These are phyloP conservation scores for Schrenkiella parvula DNA, from an alignment of 345 rosid genomes.

Conservation along the genomic window DNA sequence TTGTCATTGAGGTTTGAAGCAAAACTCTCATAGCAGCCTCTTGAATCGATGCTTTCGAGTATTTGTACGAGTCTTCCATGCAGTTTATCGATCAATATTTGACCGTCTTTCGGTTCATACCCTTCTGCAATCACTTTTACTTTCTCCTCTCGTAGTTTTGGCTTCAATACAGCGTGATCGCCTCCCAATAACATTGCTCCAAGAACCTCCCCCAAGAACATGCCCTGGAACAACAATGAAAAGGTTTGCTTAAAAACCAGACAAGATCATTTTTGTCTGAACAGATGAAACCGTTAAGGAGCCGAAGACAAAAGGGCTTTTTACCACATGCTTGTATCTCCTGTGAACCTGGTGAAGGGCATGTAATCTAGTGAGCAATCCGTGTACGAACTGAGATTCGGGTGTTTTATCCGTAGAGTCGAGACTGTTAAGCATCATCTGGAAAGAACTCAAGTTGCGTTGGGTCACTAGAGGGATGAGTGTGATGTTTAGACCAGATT, in stretches of 20 bases:
- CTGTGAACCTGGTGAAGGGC: constrained; percentile 40
- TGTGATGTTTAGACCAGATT: constrained; percentile 60
- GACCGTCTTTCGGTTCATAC: constrained; percentile 56
- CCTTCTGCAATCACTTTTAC: constrained; percentile 58
- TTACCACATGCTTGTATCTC: constrained; percentile 70
- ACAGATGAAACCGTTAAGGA: not conserved
- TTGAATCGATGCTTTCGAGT: constrained; percentile 41
- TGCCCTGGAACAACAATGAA: constrained; percentile 44
- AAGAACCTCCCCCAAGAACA: constrained; percentile 70
- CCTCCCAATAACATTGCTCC: constrained; percentile 60
- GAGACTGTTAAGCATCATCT: constrained; percentile 32
- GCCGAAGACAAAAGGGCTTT: not conserved
- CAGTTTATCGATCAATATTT: constrained; percentile 35
- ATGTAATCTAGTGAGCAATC: constrained; percentile 46
- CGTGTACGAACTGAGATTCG: constrained; percentile 48
- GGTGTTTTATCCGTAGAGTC: constrained; percentile 36
- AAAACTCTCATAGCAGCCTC: constrained; percentile 44
- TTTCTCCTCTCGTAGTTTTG: constrained; percentile 34
- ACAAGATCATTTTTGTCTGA: not conserved
- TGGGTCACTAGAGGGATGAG: constrained; percentile 67
- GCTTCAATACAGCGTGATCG: constrained; percentile 39
- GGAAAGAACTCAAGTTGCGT: constrained; percentile 47
- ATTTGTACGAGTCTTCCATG: constrained; percentile 45
- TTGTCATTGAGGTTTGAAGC: constrained; percentile 42
- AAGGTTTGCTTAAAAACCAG: constrained; percentile 3